phyloP scores from a whole-genome alignment of 306 rosid genomes.

The Rosa multiflora region DNA sequence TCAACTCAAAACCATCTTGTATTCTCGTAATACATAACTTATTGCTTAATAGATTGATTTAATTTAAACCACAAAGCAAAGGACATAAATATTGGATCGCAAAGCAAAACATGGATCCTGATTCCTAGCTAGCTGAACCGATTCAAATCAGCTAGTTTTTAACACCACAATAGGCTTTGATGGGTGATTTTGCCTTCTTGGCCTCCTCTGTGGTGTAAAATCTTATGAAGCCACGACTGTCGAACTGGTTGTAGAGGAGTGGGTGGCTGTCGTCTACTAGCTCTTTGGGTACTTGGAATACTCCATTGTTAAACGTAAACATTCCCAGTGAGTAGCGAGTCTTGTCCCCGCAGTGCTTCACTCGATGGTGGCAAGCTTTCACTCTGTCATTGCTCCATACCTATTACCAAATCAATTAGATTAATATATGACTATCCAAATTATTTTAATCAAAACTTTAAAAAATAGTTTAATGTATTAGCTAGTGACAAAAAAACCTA shows the following conservation, averaged over 20 bases:
- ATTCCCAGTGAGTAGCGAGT: background rate
- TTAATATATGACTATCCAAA: no score
- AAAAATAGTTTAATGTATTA: background rate
- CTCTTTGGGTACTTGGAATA: background rate
- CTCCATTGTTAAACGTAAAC: slow-evolving; percentile 5
- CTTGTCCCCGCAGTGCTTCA: background rate
- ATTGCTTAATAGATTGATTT: no score
- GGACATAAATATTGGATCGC: background rate
- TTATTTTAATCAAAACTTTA: background rate
- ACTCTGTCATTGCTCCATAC: background rate
- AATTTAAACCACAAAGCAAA: no score
- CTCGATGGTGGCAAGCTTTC: background rate
- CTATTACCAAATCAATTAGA: background rate
- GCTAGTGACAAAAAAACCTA: background rate
- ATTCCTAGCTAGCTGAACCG: background rate
- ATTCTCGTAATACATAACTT: no score
- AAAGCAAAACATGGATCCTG: background rate
- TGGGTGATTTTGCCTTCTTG: background rate
- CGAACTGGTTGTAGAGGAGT: background rate
- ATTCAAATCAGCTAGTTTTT: background rate
- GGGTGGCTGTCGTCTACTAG: background rate
- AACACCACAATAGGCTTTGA: background rate
- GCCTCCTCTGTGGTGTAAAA: background rate
- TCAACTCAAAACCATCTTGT: no score
- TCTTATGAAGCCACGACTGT: background rate